Percentiles rank a stretch among this genome's conserved stretches.
phyloP scores from a whole-genome alignment of 305 asterid genomes.

The Vinca major region DNA sequence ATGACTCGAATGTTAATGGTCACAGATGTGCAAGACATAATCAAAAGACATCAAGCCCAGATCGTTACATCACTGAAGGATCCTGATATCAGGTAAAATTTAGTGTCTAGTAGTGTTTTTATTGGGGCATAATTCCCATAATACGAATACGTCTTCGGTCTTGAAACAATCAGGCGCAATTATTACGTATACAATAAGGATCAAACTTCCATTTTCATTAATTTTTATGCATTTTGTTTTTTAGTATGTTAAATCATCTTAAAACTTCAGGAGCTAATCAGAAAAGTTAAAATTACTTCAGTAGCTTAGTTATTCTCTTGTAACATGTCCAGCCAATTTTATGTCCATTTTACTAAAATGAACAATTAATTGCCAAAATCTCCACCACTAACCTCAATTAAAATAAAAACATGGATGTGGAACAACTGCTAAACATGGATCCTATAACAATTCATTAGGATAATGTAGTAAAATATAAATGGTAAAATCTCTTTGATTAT shows the following conservation, averaged over 20 bases:
- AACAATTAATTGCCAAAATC: too few species aligned
- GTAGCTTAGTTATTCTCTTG: not conserved
- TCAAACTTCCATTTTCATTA: not conserved
- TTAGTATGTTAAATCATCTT: not conserved
- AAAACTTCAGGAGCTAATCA: constrained; percentile 1
- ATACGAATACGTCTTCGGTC: not conserved
- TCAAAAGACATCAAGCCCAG: constrained; percentile 99
- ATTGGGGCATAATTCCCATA: constrained; percentile 15
- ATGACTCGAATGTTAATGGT: constrained; percentile 99
- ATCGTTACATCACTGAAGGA: constrained; percentile 94
- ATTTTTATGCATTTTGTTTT: not conserved
- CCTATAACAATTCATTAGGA: not conserved
- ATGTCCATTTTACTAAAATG: not conserved
- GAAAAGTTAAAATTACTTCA: not conserved
- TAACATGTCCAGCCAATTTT: not conserved
- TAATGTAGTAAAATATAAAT: not conserved
- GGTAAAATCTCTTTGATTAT: not conserved
- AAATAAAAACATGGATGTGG: not conserved
- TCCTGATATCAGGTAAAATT: constrained; percentile 89
- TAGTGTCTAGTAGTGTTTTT: constrained; percentile 10
- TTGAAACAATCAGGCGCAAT: not conserved
- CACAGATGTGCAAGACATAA: constrained; percentile 92
- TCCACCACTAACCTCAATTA: not conserved
- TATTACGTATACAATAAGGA: not conserved
- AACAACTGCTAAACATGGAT: not conserved